Evolutionary conservation across 495 filamentous ascomycete species (phyloP).

Genomic region (Friedmanniomyces simplex): DNA sequence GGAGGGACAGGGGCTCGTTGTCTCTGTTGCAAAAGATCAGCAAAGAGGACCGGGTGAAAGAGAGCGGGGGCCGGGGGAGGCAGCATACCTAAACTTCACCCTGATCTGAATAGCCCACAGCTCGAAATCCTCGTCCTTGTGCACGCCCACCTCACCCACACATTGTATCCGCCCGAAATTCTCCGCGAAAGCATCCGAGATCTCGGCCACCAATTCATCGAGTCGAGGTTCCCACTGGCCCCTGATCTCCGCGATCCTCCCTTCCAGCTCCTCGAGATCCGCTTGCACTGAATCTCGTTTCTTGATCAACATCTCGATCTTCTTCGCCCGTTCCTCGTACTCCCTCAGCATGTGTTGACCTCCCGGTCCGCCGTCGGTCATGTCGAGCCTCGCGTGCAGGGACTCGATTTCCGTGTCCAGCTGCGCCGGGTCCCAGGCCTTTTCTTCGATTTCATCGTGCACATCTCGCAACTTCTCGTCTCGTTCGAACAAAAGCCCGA

Average conservation of each 20-base stretch:
- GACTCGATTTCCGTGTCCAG: conserved; percentile 66
- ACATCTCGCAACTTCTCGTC: conserved; percentile 32
- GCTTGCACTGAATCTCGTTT: conserved; percentile 37
- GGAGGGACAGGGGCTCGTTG: conserved; percentile 67
- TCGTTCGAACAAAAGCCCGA: conserved; percentile 1
- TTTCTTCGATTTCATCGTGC: conserved; percentile 23
- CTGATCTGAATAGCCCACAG: conserved; percentile 88
- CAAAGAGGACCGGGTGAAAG: background rate
- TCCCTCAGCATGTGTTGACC: conserved; percentile 53
- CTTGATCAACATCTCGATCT: conserved; percentile 45
- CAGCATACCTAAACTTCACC: conserved; percentile 76
- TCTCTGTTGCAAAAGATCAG: conserved; percentile 37
- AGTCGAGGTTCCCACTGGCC: conserved; percentile 72
- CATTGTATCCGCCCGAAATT: conserved; percentile 91
- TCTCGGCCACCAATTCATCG: conserved; percentile 64
- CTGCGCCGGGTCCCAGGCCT: conserved; percentile 47
- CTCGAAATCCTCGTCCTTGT: conserved; percentile 77
- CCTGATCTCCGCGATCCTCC: conserved; percentile 48
- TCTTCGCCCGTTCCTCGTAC: conserved; percentile 57
- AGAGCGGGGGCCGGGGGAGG: no score
- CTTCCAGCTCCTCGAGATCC: conserved; percentile 41
- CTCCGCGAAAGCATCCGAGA: conserved; percentile 78
- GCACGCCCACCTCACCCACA: conserved; percentile 77
- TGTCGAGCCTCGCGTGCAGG: conserved; percentile 60
- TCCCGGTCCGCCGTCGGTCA: conserved; percentile 65